Evolutionary conservation across 495 filamentous ascomycete species (phyloP).

Genomic region (Penicillium canariense): DNA sequence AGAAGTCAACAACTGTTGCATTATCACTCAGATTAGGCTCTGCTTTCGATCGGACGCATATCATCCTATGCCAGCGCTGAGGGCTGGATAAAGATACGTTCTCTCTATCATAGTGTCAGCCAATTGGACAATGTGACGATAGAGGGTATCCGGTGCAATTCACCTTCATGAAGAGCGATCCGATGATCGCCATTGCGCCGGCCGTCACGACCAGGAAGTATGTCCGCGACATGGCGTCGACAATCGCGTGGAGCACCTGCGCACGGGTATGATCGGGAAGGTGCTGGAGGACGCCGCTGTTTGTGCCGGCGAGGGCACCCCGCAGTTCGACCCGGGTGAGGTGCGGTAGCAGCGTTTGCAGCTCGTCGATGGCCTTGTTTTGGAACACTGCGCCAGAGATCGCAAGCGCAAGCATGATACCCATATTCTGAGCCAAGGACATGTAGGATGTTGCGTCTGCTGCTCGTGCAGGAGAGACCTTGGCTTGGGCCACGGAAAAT

Average conservation of each 20-base stretch:
- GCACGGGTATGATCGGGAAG: constrained; percentile 31
- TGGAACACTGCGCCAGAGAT: constrained; percentile 59
- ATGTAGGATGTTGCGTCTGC: constrained; percentile 52
- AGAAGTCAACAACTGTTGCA: no score
- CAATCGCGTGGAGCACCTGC: constrained; percentile 48
- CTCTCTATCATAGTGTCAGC: constrained; percentile 7
- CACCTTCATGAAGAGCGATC: constrained; percentile 51
- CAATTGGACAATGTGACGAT: background rate
- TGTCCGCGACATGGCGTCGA: constrained; percentile 47
- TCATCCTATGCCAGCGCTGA: background rate
- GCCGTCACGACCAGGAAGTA: constrained; percentile 51
- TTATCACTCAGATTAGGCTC: no score
- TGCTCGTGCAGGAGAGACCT: constrained; percentile 36
- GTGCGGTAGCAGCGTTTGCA: constrained; percentile 34
- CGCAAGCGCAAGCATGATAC: constrained; percentile 51
- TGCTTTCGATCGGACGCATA: no score
- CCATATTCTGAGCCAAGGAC: constrained; percentile 51
- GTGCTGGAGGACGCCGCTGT: constrained; percentile 36
- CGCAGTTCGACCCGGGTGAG: constrained; percentile 35
- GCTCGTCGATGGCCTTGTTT: constrained; percentile 27
- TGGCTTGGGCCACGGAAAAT: constrained; percentile 54
- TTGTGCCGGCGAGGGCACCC: constrained; percentile 48
- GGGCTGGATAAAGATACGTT: constrained; percentile 17
- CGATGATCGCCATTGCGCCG: constrained; percentile 44
- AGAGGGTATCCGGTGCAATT: background rate